Percentiles rank a stretch among this genome's conserved stretches.
These are phyloP conservation scores for Colletotrichum sp. DNA, from an alignment of 2,329 filamentous ascomycete genomes.

Conservation along the genomic window DNA sequence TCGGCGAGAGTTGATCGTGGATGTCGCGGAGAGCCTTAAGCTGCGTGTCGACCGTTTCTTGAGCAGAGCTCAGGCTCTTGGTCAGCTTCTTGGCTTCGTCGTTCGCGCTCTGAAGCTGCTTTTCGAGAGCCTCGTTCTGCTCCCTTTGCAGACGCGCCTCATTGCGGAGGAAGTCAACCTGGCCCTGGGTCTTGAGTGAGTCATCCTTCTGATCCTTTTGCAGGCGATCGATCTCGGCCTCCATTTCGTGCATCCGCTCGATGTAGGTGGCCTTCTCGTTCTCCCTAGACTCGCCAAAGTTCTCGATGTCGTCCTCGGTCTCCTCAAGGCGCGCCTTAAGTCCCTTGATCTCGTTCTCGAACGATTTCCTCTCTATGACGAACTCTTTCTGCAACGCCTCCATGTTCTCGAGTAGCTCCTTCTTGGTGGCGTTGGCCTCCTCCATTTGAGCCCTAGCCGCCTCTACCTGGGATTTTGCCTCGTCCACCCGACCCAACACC, in stretches of 20 bases:
- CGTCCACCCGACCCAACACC: constrained; percentile 74
- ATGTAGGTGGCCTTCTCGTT: constrained; percentile 77
- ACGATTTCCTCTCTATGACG: constrained; percentile 78
- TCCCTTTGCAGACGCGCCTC: constrained; percentile 65
- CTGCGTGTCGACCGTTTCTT: constrained; percentile 58
- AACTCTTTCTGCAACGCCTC: constrained; percentile 92
- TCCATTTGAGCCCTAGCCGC: constrained; percentile 72
- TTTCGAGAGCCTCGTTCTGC: constrained; percentile 62
- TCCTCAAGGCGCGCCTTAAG: constrained; percentile 84
- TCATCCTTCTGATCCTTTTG: constrained; percentile 63
- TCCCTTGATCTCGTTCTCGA: constrained; percentile 80
- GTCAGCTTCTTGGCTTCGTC: constrained; percentile 58
- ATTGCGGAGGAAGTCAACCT: constrained; percentile 66
- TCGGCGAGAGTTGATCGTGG: constrained; percentile 62
- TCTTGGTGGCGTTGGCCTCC: constrained; percentile 90
- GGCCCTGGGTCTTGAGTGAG: constrained; percentile 61
- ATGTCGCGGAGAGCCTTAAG: constrained; percentile 61
- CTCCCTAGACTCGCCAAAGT: constrained; percentile 81
- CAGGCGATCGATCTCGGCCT: constrained; percentile 72
- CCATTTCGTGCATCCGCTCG: constrained; percentile 69
- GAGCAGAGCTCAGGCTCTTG: constrained; percentile 53
- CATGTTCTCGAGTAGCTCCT: constrained; percentile 92
- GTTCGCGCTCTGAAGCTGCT: constrained; percentile 58
- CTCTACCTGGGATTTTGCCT: constrained; percentile 62
- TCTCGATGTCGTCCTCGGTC: constrained; percentile 88